Conservation (phyloP, 2,329 filamentous ascomycete genomes). For the Fusarium staphyleae region DNA sequence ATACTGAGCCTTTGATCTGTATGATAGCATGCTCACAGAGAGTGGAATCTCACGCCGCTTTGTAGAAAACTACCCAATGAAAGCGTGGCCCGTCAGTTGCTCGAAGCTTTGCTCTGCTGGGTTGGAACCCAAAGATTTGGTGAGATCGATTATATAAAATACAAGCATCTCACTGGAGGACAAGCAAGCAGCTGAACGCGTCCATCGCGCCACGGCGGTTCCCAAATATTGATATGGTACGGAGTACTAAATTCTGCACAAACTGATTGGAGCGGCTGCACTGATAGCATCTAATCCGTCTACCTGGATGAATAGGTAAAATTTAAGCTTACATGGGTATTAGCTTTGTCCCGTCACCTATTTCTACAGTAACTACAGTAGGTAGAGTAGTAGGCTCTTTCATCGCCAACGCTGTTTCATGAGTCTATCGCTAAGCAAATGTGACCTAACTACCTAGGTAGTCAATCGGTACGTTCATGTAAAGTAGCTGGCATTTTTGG, state of each 20-base stretch:
- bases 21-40: too few species aligned
- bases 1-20: neutral
- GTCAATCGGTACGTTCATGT: too few species aligned
- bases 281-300: neutral
- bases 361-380: neutral
- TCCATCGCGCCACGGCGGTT: conserved; percentile 4
- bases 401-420: too few species aligned
- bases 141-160: conserved; percentile 37
- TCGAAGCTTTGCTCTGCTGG: neutral
- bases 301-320: neutral
- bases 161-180: conserved; percentile 8
- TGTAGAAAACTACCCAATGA: neutral
- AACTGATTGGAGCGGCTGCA: too few species aligned
- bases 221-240: neutral
- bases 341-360: neutral
- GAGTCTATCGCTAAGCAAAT: too few species aligned
- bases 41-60: too few species aligned
- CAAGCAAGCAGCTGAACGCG: conserved; percentile 10
- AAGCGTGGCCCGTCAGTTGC: too few species aligned
- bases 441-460: too few species aligned
- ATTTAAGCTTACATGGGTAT: neutral
- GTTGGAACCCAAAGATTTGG: conserved; percentile 8
- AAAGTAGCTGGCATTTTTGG: too few species aligned
- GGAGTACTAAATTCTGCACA: too few species aligned
- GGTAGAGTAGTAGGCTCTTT: too few species aligned